Evolutionary conservation across 2,329 filamentous ascomycete species (phyloP).

Genomic region (Neonectria magnoliae): DNA sequence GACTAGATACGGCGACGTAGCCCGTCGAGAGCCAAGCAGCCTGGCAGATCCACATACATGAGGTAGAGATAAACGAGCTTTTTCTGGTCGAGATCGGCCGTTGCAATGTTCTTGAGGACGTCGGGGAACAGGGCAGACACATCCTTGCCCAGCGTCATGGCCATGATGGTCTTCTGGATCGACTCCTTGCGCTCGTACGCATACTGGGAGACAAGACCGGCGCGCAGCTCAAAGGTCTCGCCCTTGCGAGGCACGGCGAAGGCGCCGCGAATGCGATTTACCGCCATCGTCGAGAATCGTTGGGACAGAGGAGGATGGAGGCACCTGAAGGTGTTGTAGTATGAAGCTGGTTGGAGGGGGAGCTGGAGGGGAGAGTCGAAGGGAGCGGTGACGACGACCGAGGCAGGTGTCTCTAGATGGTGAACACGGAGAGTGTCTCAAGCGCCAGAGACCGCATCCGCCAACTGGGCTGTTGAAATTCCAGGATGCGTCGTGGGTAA

Average conservation of each 20-base stretch:
- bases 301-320: constrained; percentile 40
- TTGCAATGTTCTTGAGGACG: constrained; percentile 98
- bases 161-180: constrained; percentile 99
- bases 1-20: neutral
- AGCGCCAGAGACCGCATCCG: constrained; percentile 33
- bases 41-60: constrained; percentile 71
- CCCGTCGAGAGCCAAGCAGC: constrained; percentile 2
- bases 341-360: constrained; percentile 11
- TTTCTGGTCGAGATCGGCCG: constrained; percentile 94
- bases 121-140: constrained; percentile 97
- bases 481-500: constrained; percentile 20
- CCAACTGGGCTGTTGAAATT: constrained; percentile 24
- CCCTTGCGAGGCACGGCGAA: constrained; percentile 95
- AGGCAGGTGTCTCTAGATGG: constrained; percentile 22
- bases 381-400: constrained; percentile 37
- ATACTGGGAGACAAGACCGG: constrained; percentile 97
- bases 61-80: constrained; percentile 98
- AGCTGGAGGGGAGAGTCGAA: constrained; percentile 9
- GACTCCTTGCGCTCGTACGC: constrained; percentile 99
- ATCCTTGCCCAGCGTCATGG: constrained; percentile 98
- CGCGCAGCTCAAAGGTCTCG: constrained; percentile 96
- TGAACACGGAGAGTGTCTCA: constrained; percentile 28
- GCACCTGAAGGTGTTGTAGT: constrained; percentile 22
- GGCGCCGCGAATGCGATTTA: constrained; percentile 94
- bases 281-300: constrained; percentile 73